These are phyloP conservation scores for Vitis amurensis DNA, from an alignment of 164 flowering plant genomes.

Conservation along the genomic window DNA sequence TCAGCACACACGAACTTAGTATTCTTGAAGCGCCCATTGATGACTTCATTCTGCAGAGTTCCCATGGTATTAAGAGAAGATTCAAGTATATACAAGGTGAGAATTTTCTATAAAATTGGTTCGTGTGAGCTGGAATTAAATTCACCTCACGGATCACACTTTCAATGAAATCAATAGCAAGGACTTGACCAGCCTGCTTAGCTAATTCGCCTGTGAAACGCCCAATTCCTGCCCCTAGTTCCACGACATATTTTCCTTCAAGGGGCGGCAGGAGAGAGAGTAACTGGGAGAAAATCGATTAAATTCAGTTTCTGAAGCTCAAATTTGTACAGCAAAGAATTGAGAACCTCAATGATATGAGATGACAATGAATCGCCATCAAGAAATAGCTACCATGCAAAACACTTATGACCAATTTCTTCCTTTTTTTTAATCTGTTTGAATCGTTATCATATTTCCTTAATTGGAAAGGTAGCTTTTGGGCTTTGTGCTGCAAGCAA, in stretches of 20 bases:
- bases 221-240: slow-evolving; percentile 95
- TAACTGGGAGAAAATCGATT: slow-evolving; percentile 40
- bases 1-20: slow-evolving; percentile 87
- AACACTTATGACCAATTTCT: too few relatives aligned
- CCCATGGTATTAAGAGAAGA: not conserved
- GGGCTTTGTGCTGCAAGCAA: too few relatives aligned
- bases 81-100: not conserved
- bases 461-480: too few relatives aligned
- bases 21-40: slow-evolving; percentile 79
- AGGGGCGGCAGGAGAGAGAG: slow-evolving; percentile 82
- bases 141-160: slow-evolving; percentile 80
- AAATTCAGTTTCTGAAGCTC: not conserved
- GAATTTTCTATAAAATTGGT: not conserved
- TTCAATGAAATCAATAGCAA: slow-evolving; percentile 87
- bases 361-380: too few relatives aligned
- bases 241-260: slow-evolving; percentile 78
- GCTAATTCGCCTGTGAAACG: slow-evolving; percentile 94
- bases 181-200: slow-evolving; percentile 68
- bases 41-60: slow-evolving; percentile 67
- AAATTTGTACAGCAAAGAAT: not conserved
- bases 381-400: too few relatives aligned
- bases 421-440: too few relatives aligned
- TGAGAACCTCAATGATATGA: too few relatives aligned
- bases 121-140: not conserved
- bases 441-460: too few relatives aligned